These are phyloP conservation scores for Linnemannia exigua DNA, from an alignment of 192 early-diverging fungal species.

Conservation along the genomic window DNA sequence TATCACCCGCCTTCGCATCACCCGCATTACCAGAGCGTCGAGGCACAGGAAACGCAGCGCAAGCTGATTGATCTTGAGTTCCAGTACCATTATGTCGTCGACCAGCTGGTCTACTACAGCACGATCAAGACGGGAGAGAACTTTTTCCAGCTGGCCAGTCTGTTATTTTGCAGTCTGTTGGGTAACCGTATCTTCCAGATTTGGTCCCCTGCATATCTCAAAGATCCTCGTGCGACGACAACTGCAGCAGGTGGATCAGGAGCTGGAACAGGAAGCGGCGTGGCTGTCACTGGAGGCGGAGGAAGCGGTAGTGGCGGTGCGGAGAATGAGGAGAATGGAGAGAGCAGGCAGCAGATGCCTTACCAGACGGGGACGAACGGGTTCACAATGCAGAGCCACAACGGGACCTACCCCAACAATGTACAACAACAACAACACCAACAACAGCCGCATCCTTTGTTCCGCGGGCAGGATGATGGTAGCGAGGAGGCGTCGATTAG, in stretches of 20 bases:
- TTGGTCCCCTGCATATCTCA: slow-evolving; percentile 59
- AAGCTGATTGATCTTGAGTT: slow-evolving; percentile 73
- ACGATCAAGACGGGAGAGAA: slow-evolving; percentile 81
- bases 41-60: slow-evolving; percentile 52
- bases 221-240: slow-evolving; percentile 24
- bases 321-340: slow-evolving; percentile 14
- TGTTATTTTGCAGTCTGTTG: slow-evolving; percentile 74
- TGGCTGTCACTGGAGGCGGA: neutral
- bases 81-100: slow-evolving; percentile 79
- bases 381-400: slow-evolving; percentile 23
- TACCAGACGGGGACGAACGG: slow-evolving; percentile 35
- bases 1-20: slow-evolving; percentile 42
- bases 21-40: slow-evolving; percentile 36
- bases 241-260: slow-evolving; percentile 4
- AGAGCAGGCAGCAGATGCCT: neutral
- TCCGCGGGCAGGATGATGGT: neutral
- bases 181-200: slow-evolving; percentile 67
- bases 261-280: neutral
- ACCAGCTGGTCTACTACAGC: slow-evolving; percentile 83
- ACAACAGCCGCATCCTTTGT: neutral
- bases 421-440: neutral
- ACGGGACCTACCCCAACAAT: neutral
- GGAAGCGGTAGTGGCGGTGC: neutral
- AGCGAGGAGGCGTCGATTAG: slow-evolving; percentile 34
- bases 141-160: slow-evolving; percentile 75